Evolutionary conservation across 2,329 filamentous ascomycete species (phyloP), one percentile per base, ranked within the genome.

Genomic region (Dactylella cylindrospora): DNA sequence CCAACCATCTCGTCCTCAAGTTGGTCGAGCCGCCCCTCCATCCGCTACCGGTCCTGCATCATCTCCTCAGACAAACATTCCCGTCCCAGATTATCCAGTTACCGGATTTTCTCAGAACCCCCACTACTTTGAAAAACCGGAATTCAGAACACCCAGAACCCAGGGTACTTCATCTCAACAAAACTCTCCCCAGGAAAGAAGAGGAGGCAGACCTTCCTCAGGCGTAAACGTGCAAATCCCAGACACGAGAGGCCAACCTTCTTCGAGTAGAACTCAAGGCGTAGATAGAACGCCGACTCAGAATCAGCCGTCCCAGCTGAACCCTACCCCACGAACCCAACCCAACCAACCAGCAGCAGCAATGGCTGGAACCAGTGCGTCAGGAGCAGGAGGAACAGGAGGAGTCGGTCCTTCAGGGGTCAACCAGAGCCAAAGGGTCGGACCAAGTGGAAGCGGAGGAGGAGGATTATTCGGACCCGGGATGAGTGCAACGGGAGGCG

Each of bases 1-100:
- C 76, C 79, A 68, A 74, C 76, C 67, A 73, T 61, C 55, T 61
- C 55, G 61, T 54, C 53, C 61, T 44, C 44, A 51, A 47, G 55
- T 43, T 51, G 55, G 62, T 43, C 45, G 54, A 55, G 51, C 50
- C 35, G 50, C 50, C 44, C 49, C 55, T 61, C 49, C 49, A 43
- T 54, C 53, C 61, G 61, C 50, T 36, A 45, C 45, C 26, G 39
- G 77, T 65, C 73, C 78, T 43, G 76, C 79, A 67, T 74, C 77
- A 36, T 73, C 76, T 13, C 72, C 74, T 49, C 79, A 77, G 15
- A 76, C 79, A 10, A 77, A 61, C 20, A 61, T 79, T 13, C 77
- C 79, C n/a, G 77, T 80, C 20, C 73, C 76, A 17, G 75, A 75
- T 65, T 73, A 73, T 60, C 73, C 74, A 55, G 49, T 50, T 33